These are phyloP conservation scores for Hypoxylon lenormandii DNA, from an alignment of 495 filamentous ascomycete species.

Conservation along the genomic window DNA sequence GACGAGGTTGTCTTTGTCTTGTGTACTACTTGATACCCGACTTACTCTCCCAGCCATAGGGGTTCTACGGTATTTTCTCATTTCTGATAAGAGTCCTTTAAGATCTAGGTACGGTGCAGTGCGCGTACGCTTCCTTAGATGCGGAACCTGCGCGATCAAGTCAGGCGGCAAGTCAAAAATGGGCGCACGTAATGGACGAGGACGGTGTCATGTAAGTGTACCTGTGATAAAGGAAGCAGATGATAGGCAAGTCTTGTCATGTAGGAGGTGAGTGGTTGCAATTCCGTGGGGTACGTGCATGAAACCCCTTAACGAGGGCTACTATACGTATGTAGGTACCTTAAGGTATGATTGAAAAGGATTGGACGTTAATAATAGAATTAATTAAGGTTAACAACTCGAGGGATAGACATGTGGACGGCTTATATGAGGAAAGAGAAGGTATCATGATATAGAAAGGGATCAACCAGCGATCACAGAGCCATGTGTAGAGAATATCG, in stretches of 20 bases:
- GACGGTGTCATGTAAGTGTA: neutral
- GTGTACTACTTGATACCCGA: too few relatives aligned
- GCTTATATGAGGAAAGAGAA: conserved; percentile 3
- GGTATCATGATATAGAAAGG: conserved; percentile 12
- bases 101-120: neutral
- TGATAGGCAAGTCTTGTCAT: neutral
- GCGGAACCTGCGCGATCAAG: conserved; percentile 6
- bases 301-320: conserved; percentile 16
- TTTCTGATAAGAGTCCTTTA: neutral
- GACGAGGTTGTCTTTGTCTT: too few relatives aligned
- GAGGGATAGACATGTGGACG: conserved; percentile 11
- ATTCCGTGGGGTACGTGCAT: conserved; percentile 39
- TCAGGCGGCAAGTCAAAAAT: conserved; percentile 6
- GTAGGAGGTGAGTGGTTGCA: conserved; percentile 1
- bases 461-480: neutral
- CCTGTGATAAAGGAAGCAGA: neutral
- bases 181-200: neutral
- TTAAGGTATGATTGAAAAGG: conserved; percentile 4
- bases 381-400: conserved; percentile 27
- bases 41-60: neutral
- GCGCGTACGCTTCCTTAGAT: neutral
- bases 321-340: conserved; percentile 1
- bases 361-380: conserved; percentile 45
- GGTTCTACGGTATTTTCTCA: neutral
- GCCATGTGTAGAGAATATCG: neutral